Percentiles rank a stretch among this genome's conserved stretches.
Evolutionary conservation across 306 rosid species (phyloP).

Genomic region (Astragalus glycyphyllos): DNA sequence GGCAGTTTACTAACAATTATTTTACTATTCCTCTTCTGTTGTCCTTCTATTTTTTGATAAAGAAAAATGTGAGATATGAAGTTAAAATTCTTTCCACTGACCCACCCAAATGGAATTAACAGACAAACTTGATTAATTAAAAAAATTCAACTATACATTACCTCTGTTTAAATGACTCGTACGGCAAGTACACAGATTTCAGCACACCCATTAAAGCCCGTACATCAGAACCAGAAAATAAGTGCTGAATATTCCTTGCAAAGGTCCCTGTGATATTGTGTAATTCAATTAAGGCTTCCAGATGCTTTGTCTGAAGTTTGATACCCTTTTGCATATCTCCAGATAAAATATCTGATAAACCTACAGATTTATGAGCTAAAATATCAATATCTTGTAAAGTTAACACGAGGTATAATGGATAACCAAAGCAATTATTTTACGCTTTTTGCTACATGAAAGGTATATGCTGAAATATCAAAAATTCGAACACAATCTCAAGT

Average conservation of each 20-base stretch:
- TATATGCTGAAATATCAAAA: slow-evolving; percentile 27
- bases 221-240: slow-evolving; percentile 83
- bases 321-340: slow-evolving; percentile 98
- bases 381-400: slow-evolving; percentile 27
- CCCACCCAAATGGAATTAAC: slow-evolving; percentile 10
- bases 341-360: slow-evolving; percentile 83
- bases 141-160: slow-evolving; percentile 35
- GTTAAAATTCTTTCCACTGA: slow-evolving; percentile 15
- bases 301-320: slow-evolving; percentile 89
- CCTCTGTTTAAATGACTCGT: slow-evolving; percentile 93
- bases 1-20: background rate
- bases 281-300: slow-evolving; percentile 87
- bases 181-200: slow-evolving; percentile 85
- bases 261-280: slow-evolving; percentile 93
- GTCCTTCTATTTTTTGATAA: slow-evolving; percentile 15
- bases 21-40: slow-evolving; percentile 4
- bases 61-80: slow-evolving; percentile 25
- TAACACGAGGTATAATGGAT: slow-evolving; percentile 24
- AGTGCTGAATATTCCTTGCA: slow-evolving; percentile 94
- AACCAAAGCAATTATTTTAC: slow-evolving; percentile 11
- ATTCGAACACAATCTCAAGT: slow-evolving; percentile 1
- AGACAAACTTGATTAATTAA: slow-evolving; percentile 17
- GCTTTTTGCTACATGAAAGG: slow-evolving; percentile 8
- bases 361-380: slow-evolving; percentile 54
- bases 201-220: slow-evolving; percentile 75